Evolutionary conservation across 176 grass and related monocot genomes (phyloP).

Genomic region (Cenchrus americanus): DNA sequence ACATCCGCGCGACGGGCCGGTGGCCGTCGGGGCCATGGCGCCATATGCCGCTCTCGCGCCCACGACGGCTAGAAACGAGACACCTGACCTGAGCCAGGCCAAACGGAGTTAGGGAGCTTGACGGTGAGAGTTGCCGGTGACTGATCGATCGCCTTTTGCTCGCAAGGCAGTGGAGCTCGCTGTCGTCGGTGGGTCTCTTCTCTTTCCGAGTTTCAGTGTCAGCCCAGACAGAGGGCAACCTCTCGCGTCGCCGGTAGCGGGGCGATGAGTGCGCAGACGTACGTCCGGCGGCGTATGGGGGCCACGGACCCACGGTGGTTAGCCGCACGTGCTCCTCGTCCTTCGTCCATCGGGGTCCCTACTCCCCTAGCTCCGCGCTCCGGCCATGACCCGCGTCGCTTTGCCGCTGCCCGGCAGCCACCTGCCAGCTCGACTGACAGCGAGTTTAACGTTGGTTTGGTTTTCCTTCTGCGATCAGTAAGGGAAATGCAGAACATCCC

Average conservation of each 20-base stretch:
- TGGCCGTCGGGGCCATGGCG: neutral
- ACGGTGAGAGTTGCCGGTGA: neutral
- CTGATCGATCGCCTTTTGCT: neutral
- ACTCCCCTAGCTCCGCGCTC: no score
- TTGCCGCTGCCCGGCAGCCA: neutral
- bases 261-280: no score
- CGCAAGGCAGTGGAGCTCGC: constrained; percentile 26
- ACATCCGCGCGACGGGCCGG: neutral
- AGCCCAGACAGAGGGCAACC: neutral
- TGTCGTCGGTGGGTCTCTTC: constrained; percentile 39
- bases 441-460: constrained; percentile 7
- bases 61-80: neutral
- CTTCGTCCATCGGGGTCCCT: neutral
- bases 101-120: neutral
- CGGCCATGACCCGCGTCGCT: neutral
- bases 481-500: neutral
- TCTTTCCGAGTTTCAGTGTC: neutral
- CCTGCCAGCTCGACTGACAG: constrained; percentile 31
- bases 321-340: constrained; percentile 36
- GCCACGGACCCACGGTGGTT: neutral
- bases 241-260: neutral
- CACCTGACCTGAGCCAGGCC: constrained; percentile 40
- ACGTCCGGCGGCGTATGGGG: no score
- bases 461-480: neutral
- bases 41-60: neutral